Percentiles rank a stretch among this genome's conserved stretches.
Conservation (phyloP, 2,329 filamentous ascomycete species). For the Diaporthe caulivora region DNA sequence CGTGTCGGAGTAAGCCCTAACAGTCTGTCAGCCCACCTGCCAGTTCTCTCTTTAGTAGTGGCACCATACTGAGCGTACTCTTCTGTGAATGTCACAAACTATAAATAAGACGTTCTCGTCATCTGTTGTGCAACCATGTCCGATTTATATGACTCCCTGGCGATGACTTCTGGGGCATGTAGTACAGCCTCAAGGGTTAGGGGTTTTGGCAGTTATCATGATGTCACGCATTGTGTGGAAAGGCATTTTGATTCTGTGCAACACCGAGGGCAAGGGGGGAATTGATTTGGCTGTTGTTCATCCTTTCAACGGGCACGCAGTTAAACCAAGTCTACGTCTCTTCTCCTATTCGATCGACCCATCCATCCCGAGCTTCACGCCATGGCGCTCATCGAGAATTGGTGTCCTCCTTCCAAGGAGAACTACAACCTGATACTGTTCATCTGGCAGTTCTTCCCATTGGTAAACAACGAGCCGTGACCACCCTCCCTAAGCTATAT, state of each 20-base stretch:
- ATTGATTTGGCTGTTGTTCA: not conserved
- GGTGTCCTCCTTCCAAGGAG: slow-evolving; percentile 69
- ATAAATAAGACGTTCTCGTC: not conserved
- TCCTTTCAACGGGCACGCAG: not conserved
- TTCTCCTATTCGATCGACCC: not conserved
- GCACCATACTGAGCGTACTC: not conserved
- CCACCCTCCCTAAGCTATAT: slow-evolving; percentile 23
- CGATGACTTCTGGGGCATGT: not conserved
- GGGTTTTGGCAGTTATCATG: not conserved
- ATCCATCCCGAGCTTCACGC: slow-evolving; percentile 28
- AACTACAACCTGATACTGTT: slow-evolving; percentile 67
- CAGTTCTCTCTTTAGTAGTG: not conserved
- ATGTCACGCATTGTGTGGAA: slow-evolving; percentile 19
- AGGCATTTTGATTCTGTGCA: not conserved
- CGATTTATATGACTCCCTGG: not conserved
- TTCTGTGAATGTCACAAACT: not conserved
- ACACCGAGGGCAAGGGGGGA: not conserved
- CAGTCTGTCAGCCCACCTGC: not conserved
- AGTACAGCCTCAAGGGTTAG: not conserved
- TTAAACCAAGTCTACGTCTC: not conserved
- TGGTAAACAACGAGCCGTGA: slow-evolving; percentile 54
- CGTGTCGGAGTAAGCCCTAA: not conserved
- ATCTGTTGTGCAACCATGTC: not conserved
- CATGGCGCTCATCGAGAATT: slow-evolving; percentile 65
- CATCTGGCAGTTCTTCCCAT: slow-evolving; percentile 67